Conservation (phyloP, 2,329 filamentous ascomycete species). For the Exutisphaerella laricina region DNA sequence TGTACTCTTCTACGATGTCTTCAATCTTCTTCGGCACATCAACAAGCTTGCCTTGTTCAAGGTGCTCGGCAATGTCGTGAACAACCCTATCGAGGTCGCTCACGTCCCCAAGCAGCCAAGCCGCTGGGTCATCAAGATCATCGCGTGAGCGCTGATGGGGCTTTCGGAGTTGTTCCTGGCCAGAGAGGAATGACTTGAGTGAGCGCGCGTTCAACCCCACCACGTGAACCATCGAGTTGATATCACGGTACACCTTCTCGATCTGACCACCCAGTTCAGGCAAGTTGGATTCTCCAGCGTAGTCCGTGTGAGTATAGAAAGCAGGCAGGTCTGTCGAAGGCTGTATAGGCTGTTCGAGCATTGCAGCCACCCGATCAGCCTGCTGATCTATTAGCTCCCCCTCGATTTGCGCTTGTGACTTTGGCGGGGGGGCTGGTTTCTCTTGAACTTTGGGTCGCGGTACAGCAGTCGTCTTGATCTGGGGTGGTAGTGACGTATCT, state of each 20-base stretch:
- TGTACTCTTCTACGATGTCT: slow-evolving; percentile 58
- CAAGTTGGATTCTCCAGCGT: slow-evolving; percentile 36
- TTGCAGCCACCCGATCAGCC: slow-evolving; percentile 60
- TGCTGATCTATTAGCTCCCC: slow-evolving; percentile 59
- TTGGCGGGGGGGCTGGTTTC: slow-evolving; percentile 27
- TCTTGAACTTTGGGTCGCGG: slow-evolving; percentile 32
- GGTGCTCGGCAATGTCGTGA: slow-evolving; percentile 54
- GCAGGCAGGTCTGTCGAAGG: slow-evolving; percentile 60
- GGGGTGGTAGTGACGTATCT: slow-evolving; percentile 22
- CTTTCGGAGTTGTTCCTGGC: slow-evolving; percentile 55
- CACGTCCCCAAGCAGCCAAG: slow-evolving; percentile 73
- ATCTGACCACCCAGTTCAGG: slow-evolving; percentile 44
- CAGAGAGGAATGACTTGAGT: slow-evolving; percentile 55
- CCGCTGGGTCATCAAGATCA: slow-evolving; percentile 53
- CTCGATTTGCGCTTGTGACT: slow-evolving; percentile 37
- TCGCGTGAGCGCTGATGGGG: slow-evolving; percentile 48
- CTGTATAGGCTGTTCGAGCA: slow-evolving; percentile 56
- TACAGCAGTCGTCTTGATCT: slow-evolving; percentile 27
- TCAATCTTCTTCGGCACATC: slow-evolving; percentile 64
- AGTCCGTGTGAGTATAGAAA: slow-evolving; percentile 56
- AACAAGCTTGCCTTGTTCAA: slow-evolving; percentile 64
- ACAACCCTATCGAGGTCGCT: slow-evolving; percentile 53
- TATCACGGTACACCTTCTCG: slow-evolving; percentile 62
- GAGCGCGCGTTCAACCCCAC: slow-evolving; percentile 78
- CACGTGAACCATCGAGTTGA: slow-evolving; percentile 92